Conservation (phyloP, 2,329 filamentous ascomycete species). For the Didymella arachidicola region DNA sequence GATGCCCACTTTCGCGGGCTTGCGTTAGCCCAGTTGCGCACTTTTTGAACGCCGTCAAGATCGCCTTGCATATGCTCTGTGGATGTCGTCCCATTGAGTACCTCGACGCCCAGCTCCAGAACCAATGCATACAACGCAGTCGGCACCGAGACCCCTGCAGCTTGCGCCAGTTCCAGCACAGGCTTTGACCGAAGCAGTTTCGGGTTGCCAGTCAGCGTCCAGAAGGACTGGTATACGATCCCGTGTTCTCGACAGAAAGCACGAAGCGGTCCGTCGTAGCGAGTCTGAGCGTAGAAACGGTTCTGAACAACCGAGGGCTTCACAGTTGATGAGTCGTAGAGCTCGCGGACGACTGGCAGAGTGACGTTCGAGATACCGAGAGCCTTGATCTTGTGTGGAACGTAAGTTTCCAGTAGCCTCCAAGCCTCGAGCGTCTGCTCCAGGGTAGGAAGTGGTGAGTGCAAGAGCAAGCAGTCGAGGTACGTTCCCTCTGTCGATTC, state of each 20-base stretch:
- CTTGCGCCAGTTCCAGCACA: constrained; percentile 60
- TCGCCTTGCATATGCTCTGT: constrained; percentile 61
- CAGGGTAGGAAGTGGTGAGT: constrained; percentile 62
- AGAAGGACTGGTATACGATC: constrained; percentile 67
- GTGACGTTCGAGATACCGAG: constrained; percentile 80
- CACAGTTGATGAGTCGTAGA: constrained; percentile 59
- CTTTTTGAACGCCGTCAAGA: constrained; percentile 54
- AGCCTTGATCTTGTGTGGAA: constrained; percentile 68
- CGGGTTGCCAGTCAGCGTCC: constrained; percentile 68
- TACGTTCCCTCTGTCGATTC: constrained; percentile 55
- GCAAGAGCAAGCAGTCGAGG: constrained; percentile 66
- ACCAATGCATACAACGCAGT: constrained; percentile 66
- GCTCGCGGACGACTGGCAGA: constrained; percentile 62
- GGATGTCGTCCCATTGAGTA: constrained; percentile 66
- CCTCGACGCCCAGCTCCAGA: constrained; percentile 58
- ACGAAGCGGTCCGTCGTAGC: constrained; percentile 68
- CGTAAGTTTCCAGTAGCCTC: constrained; percentile 70
- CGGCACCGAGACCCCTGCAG: constrained; percentile 52
- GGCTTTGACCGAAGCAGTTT: constrained; percentile 56
- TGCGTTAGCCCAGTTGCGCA: constrained; percentile 35
- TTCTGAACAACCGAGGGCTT: constrained; percentile 77
- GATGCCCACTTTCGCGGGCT: not conserved
- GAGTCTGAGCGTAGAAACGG: constrained; percentile 68
- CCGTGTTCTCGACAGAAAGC: constrained; percentile 61
- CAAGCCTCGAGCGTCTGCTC: constrained; percentile 69